Base-by-base conservation (phyloP, 2,329 filamentous ascomycete species). In the Gyromitra esculenta region DNA sequence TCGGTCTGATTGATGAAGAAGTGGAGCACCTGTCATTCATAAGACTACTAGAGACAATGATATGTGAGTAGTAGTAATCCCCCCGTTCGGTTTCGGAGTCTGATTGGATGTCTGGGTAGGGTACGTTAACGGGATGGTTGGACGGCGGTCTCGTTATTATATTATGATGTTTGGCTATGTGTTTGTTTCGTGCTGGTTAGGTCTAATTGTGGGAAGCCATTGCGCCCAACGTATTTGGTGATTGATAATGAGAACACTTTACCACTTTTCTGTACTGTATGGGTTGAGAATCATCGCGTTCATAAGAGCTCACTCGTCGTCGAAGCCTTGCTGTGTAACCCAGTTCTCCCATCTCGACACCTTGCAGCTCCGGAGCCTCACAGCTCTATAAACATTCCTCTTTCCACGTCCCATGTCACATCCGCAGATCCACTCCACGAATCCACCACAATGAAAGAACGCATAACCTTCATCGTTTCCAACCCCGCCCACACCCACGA, bases 401-500 rank as follows among this genome's bases (percentile, higher is more conserved):
- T 31, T 31, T 31, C 25, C 25, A 31, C 25, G 25, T 31, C 4
- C 25, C 25, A 4, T 31, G 25, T 2, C 25, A 31, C 25, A 31
- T 31, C 25, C 25, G 37, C 59, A 43, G 43, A 52, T 31, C 41
- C 48, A 45, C 43, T 56, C 45, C 35, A 67, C 56, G 41, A 50
- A 21, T 21, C 31, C 59, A 56, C 15, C 59, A 60, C 52, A 41
- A 79, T 79, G 78, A 79, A 72, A 68, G 73, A 78, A 72, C 78
- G 78, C 48, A 74, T 72, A 48, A 78, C 76, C 39, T 79, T 78
- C 63, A 57, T 78, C 31, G 73, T 79, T 21, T 75, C 78, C 8
- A 37, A 69, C 7, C 69, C 78, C 7, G 48, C 52, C n/a, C 43
- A 52, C 31, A 78, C 78, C 5, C 45, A 71, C n/a, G 73, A 76